phyloP scores from a whole-genome alignment of 164 flowering plant species.

The Pachysandra terminalis region DNA sequence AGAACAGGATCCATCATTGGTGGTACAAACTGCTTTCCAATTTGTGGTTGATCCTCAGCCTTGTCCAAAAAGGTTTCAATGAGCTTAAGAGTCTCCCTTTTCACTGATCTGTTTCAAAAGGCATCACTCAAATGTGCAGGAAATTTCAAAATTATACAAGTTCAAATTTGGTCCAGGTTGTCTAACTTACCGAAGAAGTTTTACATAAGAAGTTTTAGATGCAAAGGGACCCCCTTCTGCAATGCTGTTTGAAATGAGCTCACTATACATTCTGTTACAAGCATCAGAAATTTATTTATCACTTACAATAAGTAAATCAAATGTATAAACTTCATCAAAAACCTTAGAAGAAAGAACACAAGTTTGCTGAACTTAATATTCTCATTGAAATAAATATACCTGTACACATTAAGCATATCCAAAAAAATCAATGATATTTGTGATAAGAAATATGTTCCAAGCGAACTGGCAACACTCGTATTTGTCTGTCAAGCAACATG shows the following conservation, averaged over 20 bases:
- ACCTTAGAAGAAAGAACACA: constrained; percentile 2
- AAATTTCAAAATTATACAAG: neutral
- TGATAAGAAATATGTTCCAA: constrained; percentile 82
- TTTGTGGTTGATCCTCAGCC: constrained; percentile 96
- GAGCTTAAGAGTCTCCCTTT: constrained; percentile 94
- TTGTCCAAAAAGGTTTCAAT: constrained; percentile 96
- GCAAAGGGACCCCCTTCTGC: constrained; percentile 94
- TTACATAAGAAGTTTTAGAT: constrained; percentile 80
- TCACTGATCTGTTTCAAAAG: constrained; percentile 70
- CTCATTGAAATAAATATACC: constrained; percentile 33
- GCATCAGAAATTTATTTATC: neutral
- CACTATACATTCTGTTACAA: constrained; percentile 92
- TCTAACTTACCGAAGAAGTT: constrained; percentile 68
- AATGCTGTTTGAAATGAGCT: constrained; percentile 88
- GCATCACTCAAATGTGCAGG: neutral
- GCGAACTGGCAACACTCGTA: constrained; percentile 87
- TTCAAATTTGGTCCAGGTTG: neutral
- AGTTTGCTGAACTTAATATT: neutral
- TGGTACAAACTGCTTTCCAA: constrained; percentile 98
- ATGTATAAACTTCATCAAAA: neutral
- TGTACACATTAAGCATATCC: constrained; percentile 98
- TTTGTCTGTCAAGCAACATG: constrained; percentile 65
- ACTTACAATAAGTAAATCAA: neutral
- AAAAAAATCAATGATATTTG: constrained; percentile 87
- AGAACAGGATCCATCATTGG: constrained; percentile 99